phyloP scores from a whole-genome alignment of 2,329 filamentous ascomycete genomes.

The Orbilia blumenaviensis region DNA sequence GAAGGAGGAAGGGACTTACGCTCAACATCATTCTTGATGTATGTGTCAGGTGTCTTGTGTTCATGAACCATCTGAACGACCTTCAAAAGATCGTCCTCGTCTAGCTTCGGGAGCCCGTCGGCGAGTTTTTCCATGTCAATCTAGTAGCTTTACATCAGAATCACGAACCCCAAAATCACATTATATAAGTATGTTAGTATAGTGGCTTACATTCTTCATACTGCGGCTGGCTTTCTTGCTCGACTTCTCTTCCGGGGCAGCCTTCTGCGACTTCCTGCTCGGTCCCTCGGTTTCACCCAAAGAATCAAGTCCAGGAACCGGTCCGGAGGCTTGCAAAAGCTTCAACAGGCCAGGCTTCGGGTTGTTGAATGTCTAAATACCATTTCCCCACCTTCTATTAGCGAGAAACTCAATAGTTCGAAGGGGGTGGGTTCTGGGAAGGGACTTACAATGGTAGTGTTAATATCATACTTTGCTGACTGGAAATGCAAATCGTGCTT shows the following conservation, averaged over 20 bases:
- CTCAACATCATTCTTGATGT: constrained; percentile 96
- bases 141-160: constrained; percentile 58
- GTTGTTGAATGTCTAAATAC: constrained; percentile 79
- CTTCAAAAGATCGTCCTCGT: constrained; percentile 90
- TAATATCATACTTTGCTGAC: constrained; percentile 79
- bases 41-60: constrained; percentile 91
- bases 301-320: constrained; percentile 79
- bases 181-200: neutral
- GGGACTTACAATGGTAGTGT: constrained; percentile 72
- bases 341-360: constrained; percentile 85
- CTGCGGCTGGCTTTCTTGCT: constrained; percentile 80
- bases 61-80: constrained; percentile 99
- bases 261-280: constrained; percentile 66
- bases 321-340: constrained; percentile 81
- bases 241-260: constrained; percentile 64
- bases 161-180: constrained; percentile 56
- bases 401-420: neutral
- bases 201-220: constrained; percentile 67
- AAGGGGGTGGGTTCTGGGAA: neutral
- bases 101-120: constrained; percentile 85
- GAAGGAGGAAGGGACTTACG: constrained; percentile 69
- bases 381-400: neutral
- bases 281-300: constrained; percentile 68
- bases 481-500: constrained; percentile 93
- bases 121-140: constrained; percentile 97